Evolutionary conservation across 352 stramenopile species (phyloP), one percentile per base, ranked within the genome.

Genomic region (Globisporangium nagaii): DNA sequence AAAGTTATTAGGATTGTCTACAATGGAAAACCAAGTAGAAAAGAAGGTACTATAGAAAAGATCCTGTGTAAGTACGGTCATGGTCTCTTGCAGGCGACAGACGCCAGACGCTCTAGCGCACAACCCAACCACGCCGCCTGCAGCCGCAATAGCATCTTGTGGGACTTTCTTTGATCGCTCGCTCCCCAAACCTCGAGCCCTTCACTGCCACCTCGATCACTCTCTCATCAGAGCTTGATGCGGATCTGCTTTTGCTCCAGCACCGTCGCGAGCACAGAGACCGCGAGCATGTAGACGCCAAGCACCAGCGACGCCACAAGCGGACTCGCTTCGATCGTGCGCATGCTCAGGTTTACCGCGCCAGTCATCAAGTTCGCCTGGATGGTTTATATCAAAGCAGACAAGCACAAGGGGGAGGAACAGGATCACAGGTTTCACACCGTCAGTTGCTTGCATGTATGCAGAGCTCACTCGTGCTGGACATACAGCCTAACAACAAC

Each of bases 351-450:
- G 47, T 94, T 94, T 17, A 91, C 71, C 17, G 56, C 76, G 0
- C 84, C 84, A 19, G 84, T 94, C 48, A 79, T 72, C 2, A 94
- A 48, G 62, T 94, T 94, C 53, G 84, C 78, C 81, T 91, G 42
- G 8, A n/a, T n/a, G n/a, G n/a, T n/a, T n/a, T n/a, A n/a, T n/a
- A n/a, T n/a, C n/a, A n/a, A n/a, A n/a, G n/a, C n/a, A n/a, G n/a
- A n/a, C n/a, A n/a, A n/a, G n/a, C n/a, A n/a, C n/a, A n/a, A n/a
- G n/a, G n/a, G n/a, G n/a, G n/a, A n/a, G n/a, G n/a, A n/a, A n/a
- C n/a, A n/a, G n/a, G n/a, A n/a, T n/a, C n/a, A n/a, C n/a, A n/a
- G n/a, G n/a, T n/a, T n/a, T n/a, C n/a, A n/a, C n/a, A n/a, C n/a
- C n/a, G n/a, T n/a, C n/a, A n/a, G n/a, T n/a, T n/a, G n/a, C n/a